Base-by-base conservation (phyloP, 345 rosid species). In the Adansonia digitata region DNA sequence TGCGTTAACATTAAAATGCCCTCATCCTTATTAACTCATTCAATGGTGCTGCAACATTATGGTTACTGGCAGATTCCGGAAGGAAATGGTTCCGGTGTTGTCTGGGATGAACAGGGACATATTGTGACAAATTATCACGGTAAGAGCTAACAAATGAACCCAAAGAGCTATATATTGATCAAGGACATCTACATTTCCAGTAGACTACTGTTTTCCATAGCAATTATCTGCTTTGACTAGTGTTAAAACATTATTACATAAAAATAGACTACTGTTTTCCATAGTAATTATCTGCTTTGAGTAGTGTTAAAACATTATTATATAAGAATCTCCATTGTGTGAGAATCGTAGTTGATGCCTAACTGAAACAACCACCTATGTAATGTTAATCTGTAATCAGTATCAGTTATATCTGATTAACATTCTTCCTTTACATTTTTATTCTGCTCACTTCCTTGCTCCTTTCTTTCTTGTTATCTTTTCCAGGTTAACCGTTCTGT, bases 31-130 rank as follows among this genome's bases (percentile, higher is more conserved):
- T 52, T 10, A 35, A 42, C 27, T 27, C 43, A 8, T 66, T n/a
- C 11, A 52, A 20, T 40, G 51, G 39, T 43, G 13, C 69, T 20
- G 53, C 48, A 35, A 56, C 18, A 4, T 12, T 20, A 35, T 27
- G 17, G 31, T 20, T 74, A n/a, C 76, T 79, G 8, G 42, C 85
- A 94, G 98, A 82, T 94, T 83, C 98, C 97, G 2, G 98, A 94
- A 88, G 98, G 98, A 82, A 94, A 94, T 80, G 98, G 98, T 57
- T 94, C 97, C n/a, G 98, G 98, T 39, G 97, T 92, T 20, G 97
- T 94, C 56, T 94, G 98, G 98, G 90, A 91, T 83, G 87, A 67
- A 74, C 77, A 85, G 60, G 98, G 98, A 72, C 97, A 94, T 77
- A 86, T 94, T 68, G 95, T 94, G 55, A 94, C 98, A 46, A 94